Evolutionary conservation across 2,329 filamentous ascomycete genomes (phyloP).

Genomic region (Fusarium brevicatenulatum): DNA sequence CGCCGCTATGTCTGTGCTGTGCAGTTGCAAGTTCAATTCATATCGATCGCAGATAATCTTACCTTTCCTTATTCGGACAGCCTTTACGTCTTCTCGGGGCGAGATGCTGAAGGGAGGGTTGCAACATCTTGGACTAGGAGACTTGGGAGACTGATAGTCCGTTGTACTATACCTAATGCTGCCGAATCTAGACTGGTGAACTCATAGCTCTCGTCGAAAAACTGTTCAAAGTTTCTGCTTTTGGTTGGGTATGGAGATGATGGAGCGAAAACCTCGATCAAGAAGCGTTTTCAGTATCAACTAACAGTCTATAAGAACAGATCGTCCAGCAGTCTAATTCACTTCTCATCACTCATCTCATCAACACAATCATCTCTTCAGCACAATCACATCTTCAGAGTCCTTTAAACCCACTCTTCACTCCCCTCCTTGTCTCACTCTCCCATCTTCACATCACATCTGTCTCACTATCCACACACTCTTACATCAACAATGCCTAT

Average conservation of each 20-base stretch:
- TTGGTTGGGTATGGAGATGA: neutral
- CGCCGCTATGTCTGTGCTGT: neutral
- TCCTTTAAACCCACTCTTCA: neutral
- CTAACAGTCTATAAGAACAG: constrained; percentile 14
- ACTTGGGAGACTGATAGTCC: neutral
- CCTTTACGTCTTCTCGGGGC: neutral
- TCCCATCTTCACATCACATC: neutral
- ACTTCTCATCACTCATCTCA: constrained; percentile 14
- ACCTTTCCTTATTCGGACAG: neutral
- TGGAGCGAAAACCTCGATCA: neutral
- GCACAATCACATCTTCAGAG: neutral
- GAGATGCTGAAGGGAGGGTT: neutral
- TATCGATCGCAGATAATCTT: neutral
- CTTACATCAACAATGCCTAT: constrained; percentile 13
- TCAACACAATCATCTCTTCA: neutral
- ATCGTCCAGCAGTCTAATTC: neutral
- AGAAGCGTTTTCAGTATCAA: neutral
- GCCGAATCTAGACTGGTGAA: neutral
- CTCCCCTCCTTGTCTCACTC: neutral
- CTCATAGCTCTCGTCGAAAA: neutral
- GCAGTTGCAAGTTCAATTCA: neutral
- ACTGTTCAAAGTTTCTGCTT: neutral
- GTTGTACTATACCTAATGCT: neutral
- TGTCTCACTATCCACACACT: neutral
- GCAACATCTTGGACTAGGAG: neutral